phyloP scores from a whole-genome alignment of 345 rosid species.

The Gossypium longicalyx region DNA sequence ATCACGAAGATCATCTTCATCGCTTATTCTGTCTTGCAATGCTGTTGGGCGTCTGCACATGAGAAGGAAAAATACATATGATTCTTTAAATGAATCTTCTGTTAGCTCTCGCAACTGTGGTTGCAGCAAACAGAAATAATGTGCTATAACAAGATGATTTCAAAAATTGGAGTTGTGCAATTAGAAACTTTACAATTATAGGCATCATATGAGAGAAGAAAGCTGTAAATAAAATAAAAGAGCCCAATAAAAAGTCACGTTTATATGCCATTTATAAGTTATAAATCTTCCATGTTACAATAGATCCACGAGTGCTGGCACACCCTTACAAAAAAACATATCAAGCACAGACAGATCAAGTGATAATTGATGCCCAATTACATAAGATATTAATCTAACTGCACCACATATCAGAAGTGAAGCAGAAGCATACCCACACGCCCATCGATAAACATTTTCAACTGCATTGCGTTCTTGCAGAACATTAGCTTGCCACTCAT shows the following conservation, averaged over 20 bases:
- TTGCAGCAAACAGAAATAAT: conserved; percentile 1
- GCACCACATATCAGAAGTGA: conserved; percentile 10
- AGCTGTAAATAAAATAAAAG: not conserved
- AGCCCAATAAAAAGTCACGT: not conserved
- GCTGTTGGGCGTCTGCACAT: conserved; percentile 85
- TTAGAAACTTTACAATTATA: not conserved
- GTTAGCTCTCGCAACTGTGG: not conserved
- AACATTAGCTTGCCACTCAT: conserved; percentile 67
- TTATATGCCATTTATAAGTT: not conserved
- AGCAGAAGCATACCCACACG: conserved; percentile 67
- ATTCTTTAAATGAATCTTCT: not conserved
- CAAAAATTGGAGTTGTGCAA: not conserved
- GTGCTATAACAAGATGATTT: not conserved
- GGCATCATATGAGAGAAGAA: not conserved
- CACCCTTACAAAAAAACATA: not conserved
- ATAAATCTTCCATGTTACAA: not conserved
- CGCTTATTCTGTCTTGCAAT: conserved; percentile 86
- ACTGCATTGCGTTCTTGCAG: conserved; percentile 79
- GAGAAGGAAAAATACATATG: conserved; percentile 13
- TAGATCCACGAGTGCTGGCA: not conserved
- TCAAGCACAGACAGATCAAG: not conserved
- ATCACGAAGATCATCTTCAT: conserved; percentile 84
- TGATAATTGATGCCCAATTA: not conserved
- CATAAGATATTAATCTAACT: not conserved
- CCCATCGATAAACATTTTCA: conserved; percentile 94